phyloP scores from a whole-genome alignment of 306 rosid genomes.

The Pachyrhizus erosus region DNA sequence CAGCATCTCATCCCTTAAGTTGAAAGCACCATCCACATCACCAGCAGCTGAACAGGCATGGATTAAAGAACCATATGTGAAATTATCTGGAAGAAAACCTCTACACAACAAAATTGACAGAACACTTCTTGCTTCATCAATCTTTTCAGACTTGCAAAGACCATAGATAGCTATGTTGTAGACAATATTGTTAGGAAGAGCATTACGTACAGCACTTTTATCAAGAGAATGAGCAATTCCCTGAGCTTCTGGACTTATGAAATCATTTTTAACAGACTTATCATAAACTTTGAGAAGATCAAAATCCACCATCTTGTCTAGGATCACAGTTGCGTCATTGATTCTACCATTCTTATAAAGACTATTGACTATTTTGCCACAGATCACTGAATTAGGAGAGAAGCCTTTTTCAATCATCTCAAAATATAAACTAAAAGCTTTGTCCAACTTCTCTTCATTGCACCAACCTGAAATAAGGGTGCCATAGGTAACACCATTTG shows the following conservation, averaged over 20 bases:
- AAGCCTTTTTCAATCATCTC: conserved; percentile 79
- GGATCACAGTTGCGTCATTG: conserved; percentile 71
- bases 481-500: conserved; percentile 73
- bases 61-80: conserved; percentile 77
- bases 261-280: conserved; percentile 41
- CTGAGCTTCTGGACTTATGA: conserved; percentile 47
- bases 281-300: conserved; percentile 51
- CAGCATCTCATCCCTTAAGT: conserved; percentile 77
- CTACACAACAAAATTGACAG: conserved; percentile 58
- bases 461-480: conserved; percentile 90
- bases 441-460: conserved; percentile 68
- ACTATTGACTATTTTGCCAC: conserved; percentile 78
- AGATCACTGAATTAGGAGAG: conserved; percentile 60
- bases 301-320: conserved; percentile 69
- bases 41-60: conserved; percentile 72
- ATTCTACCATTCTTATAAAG: conserved; percentile 67
- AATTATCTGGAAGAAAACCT: conserved; percentile 84
- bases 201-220: conserved; percentile 47
- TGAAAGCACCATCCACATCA: conserved; percentile 75
- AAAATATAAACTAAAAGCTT: conserved; percentile 67
- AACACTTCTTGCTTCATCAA: conserved; percentile 68
- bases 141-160: conserved; percentile 74
- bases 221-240: conserved; percentile 67
- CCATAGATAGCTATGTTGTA: conserved; percentile 80
- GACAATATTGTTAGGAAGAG: conserved; percentile 60